Conservation (phyloP, 306 rosid genomes). For the Vigna angularis region DNA sequence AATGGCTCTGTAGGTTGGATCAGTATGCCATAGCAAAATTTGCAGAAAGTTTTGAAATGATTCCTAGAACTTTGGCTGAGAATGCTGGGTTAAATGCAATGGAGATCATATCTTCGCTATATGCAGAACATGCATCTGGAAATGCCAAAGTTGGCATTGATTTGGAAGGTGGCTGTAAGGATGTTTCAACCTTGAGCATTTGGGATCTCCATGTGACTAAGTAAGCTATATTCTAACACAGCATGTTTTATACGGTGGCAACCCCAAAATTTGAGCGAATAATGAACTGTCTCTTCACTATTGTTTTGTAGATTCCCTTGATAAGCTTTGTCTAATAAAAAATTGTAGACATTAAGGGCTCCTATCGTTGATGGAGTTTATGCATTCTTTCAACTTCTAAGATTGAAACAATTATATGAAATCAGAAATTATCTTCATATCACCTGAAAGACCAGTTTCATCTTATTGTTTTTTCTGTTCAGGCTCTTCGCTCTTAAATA, state of each 20-base stretch:
- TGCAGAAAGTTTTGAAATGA: conserved; percentile 96
- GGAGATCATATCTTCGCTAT: conserved; percentile 95
- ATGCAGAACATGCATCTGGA: conserved; percentile 98
- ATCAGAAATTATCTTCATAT: neutral
- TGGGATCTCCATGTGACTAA: conserved; percentile 95
- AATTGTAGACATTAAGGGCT: neutral
- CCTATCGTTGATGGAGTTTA: conserved; percentile 8
- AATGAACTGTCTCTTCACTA: conserved; percentile 1
- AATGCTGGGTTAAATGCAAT: conserved; percentile 96
- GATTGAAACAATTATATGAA: conserved; percentile 1
- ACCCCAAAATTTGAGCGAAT: neutral
- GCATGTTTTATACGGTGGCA: neutral
- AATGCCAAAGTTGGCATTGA: conserved; percentile 89
- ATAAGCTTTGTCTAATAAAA: conserved; percentile 2
- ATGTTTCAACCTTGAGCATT: conserved; percentile 60
- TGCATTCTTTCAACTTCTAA: conserved; percentile 4
- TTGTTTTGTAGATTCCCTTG: neutral
- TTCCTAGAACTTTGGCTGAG: conserved; percentile 90
- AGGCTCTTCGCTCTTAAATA: conserved; percentile 92
- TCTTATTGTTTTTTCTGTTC: conserved; percentile 35
- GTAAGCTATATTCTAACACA: conserved; percentile 52
- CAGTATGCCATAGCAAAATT: conserved; percentile 97
- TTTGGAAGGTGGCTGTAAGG: conserved; percentile 86
- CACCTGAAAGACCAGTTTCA: conserved; percentile 10
- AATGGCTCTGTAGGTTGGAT: conserved; percentile 81